phyloP scores from a whole-genome alignment of 2,329 filamentous ascomycete species.

The Colletotrichum horii region DNA sequence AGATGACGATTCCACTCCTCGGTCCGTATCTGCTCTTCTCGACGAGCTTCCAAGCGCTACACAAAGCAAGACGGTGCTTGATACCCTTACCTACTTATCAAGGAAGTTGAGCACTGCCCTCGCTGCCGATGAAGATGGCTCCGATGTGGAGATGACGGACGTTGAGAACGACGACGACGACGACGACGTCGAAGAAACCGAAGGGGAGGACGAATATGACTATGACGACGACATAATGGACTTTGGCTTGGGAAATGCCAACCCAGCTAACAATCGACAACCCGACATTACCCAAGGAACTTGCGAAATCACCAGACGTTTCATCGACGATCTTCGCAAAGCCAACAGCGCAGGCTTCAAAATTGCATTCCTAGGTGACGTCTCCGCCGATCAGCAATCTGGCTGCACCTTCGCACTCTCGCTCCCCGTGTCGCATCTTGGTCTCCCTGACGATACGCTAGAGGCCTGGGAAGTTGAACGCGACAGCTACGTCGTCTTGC shows the following conservation, averaged over 20 bases:
- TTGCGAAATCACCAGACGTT: constrained; percentile 35
- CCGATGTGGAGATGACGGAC: constrained; percentile 25
- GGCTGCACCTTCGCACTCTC: constrained; percentile 68
- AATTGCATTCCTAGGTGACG: constrained; percentile 64
- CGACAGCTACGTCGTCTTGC: constrained; percentile 73
- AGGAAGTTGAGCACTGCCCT: constrained; percentile 30
- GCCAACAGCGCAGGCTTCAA: constrained; percentile 72
- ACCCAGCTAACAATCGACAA: not conserved
- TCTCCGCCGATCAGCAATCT: constrained; percentile 33
- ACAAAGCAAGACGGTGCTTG: constrained; percentile 48
- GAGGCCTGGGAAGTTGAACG: constrained; percentile 76
- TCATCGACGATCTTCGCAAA: constrained; percentile 60
- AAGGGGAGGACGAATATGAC: constrained; percentile 34
- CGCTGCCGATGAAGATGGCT: constrained; percentile 35
- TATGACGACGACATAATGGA: constrained; percentile 33
- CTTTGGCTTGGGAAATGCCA: constrained; percentile 35
- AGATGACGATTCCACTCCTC: constrained; percentile 37
- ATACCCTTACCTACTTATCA: constrained; percentile 30
- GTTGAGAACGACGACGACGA: constrained; percentile 28
- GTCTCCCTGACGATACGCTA: constrained; percentile 75
- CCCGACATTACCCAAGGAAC: constrained; percentile 31
- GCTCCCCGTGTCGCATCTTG: constrained; percentile 71
- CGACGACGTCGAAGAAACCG: constrained; percentile 36
- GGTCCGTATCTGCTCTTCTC: constrained; percentile 39
- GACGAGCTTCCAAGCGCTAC: constrained; percentile 48